A percentile compares a stretch with the other conserved stretches of the same genome.
phyloP scores from a whole-genome alignment of 148 eudicot species.

The Heliamphora exappendiculata region DNA sequence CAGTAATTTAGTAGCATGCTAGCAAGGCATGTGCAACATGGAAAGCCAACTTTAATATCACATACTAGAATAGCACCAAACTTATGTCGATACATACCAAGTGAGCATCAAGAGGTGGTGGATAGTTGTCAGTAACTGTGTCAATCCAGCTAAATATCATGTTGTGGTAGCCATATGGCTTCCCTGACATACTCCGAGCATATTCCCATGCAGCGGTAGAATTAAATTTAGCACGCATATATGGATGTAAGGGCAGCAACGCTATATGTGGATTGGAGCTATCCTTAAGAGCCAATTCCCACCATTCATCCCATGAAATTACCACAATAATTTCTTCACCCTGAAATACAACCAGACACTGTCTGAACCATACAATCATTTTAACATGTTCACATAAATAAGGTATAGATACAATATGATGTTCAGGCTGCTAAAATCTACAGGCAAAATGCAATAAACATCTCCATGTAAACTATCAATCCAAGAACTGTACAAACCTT shows the following conservation, averaged over 20 bases:
- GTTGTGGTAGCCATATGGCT: conserved; percentile 98
- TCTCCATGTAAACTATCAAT: not conserved
- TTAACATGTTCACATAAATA: not conserved
- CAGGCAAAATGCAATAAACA: not conserved
- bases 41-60: not conserved
- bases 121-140: conserved; percentile 86
- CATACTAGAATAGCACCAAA: not conserved
- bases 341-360: conserved; percentile 28
- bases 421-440: not conserved
- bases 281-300: conserved; percentile 83
- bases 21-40: not conserved
- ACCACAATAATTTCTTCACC: conserved; percentile 93
- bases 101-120: conserved; percentile 99
- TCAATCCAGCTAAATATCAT: conserved; percentile 99
- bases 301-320: conserved; percentile 98
- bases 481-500: not conserved
- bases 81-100: conserved; percentile 48
- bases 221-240: conserved; percentile 73
- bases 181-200: conserved; percentile 92
- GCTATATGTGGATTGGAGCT: conserved; percentile 90
- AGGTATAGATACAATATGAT: not conserved
- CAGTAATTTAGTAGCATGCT: not conserved
- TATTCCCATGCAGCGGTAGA: conserved; percentile 94
- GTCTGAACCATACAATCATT: not conserved
- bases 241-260: conserved; percentile 85